A percentile compares a stretch with the other conserved stretches of the same genome.
These are phyloP conservation scores for Penicillium canescens DNA, from an alignment of 495 filamentous ascomycete species.

Conservation along the genomic window DNA sequence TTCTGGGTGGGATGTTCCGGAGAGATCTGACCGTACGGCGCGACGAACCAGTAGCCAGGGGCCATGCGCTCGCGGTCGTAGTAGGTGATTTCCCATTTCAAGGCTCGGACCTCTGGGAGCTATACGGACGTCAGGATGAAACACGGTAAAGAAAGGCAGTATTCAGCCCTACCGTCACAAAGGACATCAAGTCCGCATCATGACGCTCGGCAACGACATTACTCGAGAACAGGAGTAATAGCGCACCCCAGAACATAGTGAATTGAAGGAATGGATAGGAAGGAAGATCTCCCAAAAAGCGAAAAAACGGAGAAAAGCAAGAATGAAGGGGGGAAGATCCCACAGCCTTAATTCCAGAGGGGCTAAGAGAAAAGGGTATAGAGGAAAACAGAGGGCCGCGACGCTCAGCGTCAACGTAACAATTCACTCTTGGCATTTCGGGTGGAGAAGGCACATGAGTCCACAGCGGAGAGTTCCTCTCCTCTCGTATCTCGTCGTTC, in stretches of 20 bases:
- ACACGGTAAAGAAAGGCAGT: neutral
- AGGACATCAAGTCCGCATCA: slow-evolving; percentile 41
- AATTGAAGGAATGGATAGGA: slow-evolving; percentile 34
- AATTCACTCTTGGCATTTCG: slow-evolving; percentile 1
- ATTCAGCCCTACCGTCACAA: slow-evolving; percentile 33
- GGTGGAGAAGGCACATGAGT: slow-evolving; percentile 4
- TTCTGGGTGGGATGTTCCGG: slow-evolving; percentile 25
- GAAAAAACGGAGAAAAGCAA: neutral
- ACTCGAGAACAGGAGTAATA: slow-evolving; percentile 29
- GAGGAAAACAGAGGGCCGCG: neutral
- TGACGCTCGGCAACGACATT: slow-evolving; percentile 28
- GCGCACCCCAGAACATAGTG: slow-evolving; percentile 30
- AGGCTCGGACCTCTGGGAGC: slow-evolving; percentile 33
- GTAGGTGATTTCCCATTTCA: slow-evolving; percentile 30
- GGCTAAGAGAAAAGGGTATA: neutral
- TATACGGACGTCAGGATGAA: slow-evolving; percentile 4
- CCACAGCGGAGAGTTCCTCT: slow-evolving; percentile 11
- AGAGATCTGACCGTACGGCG: slow-evolving; percentile 36
- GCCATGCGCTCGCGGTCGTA: slow-evolving; percentile 24
- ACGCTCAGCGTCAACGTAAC: slow-evolving; percentile 3
- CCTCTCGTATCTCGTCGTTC: neutral
- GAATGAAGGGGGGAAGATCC: neutral
- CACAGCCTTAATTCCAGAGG: neutral
- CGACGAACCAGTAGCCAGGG: slow-evolving; percentile 46
- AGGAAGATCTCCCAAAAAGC: slow-evolving; percentile 22